Evolutionary conservation across 257 asterid genomes (phyloP).

Genomic region (Nicotiana undulata): DNA sequence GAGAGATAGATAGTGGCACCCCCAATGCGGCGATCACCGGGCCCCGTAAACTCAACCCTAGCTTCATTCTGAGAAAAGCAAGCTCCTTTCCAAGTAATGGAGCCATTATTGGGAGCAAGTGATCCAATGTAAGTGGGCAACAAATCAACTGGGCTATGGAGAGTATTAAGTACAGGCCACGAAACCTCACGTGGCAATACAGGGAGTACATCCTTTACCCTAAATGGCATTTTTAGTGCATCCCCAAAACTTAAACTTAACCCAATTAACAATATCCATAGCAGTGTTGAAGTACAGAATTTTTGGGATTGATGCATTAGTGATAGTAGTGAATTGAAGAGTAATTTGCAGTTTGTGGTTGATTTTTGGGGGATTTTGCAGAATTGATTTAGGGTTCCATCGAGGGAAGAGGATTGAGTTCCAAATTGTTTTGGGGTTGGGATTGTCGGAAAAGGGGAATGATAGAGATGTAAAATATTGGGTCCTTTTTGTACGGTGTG

Average conservation of each 20-base stretch:
- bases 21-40: slow-evolving; percentile 82
- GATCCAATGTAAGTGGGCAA: slow-evolving; percentile 89
- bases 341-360: not conserved
- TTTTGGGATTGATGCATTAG: not conserved
- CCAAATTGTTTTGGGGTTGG: not conserved
- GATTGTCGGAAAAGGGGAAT: not conserved
- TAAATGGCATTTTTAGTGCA: slow-evolving; percentile 71
- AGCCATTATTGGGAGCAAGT: slow-evolving; percentile 72
- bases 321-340: not conserved
- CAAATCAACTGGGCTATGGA: slow-evolving; percentile 89
- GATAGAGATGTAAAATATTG: not conserved
- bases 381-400: not conserved
- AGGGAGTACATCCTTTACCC: slow-evolving; percentile 80
- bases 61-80: slow-evolving; percentile 78
- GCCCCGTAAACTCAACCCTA: slow-evolving; percentile 45
- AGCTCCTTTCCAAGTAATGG: slow-evolving; percentile 86
- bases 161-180: slow-evolving; percentile 79
- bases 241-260: slow-evolving; percentile 51
- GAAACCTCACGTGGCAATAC: slow-evolving; percentile 81
- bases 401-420: not conserved
- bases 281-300: not conserved
- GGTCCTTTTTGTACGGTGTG: not conserved
- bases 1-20: slow-evolving; percentile 71
- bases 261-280: not conserved
- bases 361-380: not conserved